Evolutionary conservation across 176 grass and related monocot species (phyloP).

Genomic region (Dactylis glomerata): DNA sequence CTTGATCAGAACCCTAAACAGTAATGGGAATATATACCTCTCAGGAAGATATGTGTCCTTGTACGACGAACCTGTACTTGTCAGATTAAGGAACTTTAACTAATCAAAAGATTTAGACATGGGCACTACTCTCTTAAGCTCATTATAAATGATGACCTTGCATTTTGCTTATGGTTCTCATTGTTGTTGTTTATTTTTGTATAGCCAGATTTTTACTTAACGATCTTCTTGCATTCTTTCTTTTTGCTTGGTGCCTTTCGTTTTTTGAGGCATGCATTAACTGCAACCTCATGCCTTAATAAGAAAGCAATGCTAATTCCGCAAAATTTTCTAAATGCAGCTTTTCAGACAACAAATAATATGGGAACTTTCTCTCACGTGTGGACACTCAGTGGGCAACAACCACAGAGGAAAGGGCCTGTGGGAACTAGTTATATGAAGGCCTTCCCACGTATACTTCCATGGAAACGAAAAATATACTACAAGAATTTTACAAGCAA

Average conservation of each 20-base stretch:
- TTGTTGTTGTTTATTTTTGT: constrained; percentile 4
- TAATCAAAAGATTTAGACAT: not conserved
- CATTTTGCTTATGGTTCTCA: constrained; percentile 20
- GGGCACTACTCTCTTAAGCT: constrained; percentile 6
- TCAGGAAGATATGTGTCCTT: not conserved
- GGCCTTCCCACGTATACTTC: constrained; percentile 72
- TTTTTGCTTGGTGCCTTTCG: not conserved
- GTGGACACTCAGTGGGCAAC: constrained; percentile 71
- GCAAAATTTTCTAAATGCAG: constrained; percentile 48
- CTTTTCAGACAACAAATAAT: constrained; percentile 50
- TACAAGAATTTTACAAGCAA: constrained; percentile 52
- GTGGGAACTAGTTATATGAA: constrained; percentile 39
- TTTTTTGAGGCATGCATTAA: not conserved
- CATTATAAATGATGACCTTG: constrained; percentile 14
- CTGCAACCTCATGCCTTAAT: not conserved
- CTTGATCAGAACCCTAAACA: not conserved
- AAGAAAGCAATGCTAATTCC: constrained; percentile 17
- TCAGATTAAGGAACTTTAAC: not conserved
- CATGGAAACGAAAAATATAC: constrained; percentile 84
- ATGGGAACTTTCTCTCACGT: constrained; percentile 58
- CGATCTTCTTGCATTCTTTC: constrained; percentile 17
- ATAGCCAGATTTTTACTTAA: constrained; percentile 16
- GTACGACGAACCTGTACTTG: not conserved
- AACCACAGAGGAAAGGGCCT: constrained; percentile 49
- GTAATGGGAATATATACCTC: not conserved